Conservation (phyloP, 2,329 filamentous ascomycete species). For the Calonectria pteridis region DNA sequence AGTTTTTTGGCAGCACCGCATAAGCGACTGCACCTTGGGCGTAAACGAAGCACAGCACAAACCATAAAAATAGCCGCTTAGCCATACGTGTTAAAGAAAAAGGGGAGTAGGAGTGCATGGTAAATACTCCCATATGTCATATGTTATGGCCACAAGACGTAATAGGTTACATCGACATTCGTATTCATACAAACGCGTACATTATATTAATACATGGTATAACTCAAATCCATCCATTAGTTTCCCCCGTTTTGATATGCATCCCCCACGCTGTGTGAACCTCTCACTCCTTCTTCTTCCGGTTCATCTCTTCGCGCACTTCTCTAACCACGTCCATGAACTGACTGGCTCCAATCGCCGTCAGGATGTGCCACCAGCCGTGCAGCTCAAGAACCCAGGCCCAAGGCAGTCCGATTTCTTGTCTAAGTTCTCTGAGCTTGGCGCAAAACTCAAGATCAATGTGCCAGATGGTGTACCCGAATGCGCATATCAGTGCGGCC, state of each 20-base stretch:
- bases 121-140: not conserved
- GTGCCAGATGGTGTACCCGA: constrained; percentile 68
- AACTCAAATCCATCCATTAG: not conserved
- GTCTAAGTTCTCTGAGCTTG: constrained; percentile 59
- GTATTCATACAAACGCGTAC: not conserved
- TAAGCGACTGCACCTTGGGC: not conserved
- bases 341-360: constrained; percentile 64
- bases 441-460: constrained; percentile 67
- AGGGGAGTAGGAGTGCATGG: not conserved
- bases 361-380: constrained; percentile 75
- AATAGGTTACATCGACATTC: not conserved
- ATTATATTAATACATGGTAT: not conserved
- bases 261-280: not conserved
- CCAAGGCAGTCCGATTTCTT: constrained; percentile 64
- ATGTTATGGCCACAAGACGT: too few relatives aligned
- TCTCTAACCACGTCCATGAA: constrained; percentile 52
- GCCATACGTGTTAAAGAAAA: not conserved
- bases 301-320: not conserved
- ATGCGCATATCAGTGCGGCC: constrained; percentile 48
- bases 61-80: not conserved
- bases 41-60: not conserved
- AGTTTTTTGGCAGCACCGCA: not conserved
- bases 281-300: not conserved
- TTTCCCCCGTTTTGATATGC: not conserved
- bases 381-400: constrained; percentile 70